A percentile compares a stretch with the other conserved stretches of the same genome.
Evolutionary conservation across 2,329 filamentous ascomycete genomes (phyloP).

Genomic region (Colletotrichum musicola): DNA sequence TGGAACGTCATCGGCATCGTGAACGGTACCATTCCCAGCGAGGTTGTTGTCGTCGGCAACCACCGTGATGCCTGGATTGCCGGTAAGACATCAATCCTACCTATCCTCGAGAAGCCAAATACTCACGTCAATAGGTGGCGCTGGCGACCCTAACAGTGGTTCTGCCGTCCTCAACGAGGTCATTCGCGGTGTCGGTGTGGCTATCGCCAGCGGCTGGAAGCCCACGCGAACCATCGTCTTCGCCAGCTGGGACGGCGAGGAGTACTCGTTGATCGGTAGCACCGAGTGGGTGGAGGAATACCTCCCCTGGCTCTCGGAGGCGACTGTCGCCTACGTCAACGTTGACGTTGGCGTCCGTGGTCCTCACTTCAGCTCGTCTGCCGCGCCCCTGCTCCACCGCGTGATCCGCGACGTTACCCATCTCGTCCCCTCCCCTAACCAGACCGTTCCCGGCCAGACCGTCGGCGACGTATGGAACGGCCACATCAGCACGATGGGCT

Average conservation of each 20-base stretch:
- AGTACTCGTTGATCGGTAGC: conserved; percentile 87
- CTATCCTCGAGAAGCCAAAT: neutral
- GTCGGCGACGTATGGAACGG: conserved; percentile 77
- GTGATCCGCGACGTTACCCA: conserved; percentile 76
- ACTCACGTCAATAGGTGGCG: conserved; percentile 68
- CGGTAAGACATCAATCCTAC: conserved; percentile 11
- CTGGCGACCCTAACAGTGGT: conserved; percentile 85
- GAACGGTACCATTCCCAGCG: conserved; percentile 86
- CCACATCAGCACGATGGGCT: conserved; percentile 74
- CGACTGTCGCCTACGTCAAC: conserved; percentile 87
- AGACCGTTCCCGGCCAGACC: conserved; percentile 78
- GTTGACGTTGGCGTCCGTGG: conserved; percentile 82
- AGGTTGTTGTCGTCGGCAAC: conserved; percentile 92
- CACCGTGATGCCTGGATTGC: conserved; percentile 92
- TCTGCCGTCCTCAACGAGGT: conserved; percentile 85
- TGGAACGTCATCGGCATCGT: conserved; percentile 96
- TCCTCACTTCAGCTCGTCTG: conserved; percentile 71
- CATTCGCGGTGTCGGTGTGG: conserved; percentile 79
- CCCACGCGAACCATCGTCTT: conserved; percentile 91
- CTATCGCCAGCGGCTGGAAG: conserved; percentile 69
- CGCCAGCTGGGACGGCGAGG: conserved; percentile 84
- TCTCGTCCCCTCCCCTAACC: conserved; percentile 78
- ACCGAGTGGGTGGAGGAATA: conserved; percentile 96
- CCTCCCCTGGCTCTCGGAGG: conserved; percentile 80
- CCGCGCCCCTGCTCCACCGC: conserved; percentile 82